A percentile compares a stretch with the other conserved stretches of the same genome.
phyloP scores from a whole-genome alignment of 345 rosid species.

The Populus tremula region DNA sequence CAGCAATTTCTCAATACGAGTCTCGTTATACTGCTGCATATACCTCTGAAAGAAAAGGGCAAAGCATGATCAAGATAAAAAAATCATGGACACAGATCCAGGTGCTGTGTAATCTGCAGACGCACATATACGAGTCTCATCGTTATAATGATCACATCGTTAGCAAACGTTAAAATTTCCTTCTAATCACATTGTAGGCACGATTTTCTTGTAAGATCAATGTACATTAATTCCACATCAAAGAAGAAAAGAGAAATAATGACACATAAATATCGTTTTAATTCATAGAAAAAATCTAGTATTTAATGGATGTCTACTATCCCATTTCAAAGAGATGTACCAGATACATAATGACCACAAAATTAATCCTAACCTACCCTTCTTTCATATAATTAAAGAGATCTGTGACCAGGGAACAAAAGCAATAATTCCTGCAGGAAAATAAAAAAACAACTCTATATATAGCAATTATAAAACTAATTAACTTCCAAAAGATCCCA shows the following conservation, averaged over 20 bases:
- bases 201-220: neutral
- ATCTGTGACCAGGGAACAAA: neutral
- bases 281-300: neutral
- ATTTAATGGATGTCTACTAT: neutral
- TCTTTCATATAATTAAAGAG: neutral
- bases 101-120: neutral
- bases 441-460: neutral
- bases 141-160: neutral
- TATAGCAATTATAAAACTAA: neutral
- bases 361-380: neutral
- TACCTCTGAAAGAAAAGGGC: constrained; percentile 56
- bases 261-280: neutral
- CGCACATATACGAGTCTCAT: neutral
- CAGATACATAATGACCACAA: neutral
- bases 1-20: neutral
- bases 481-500: neutral
- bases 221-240: neutral
- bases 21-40: constrained; percentile 78
- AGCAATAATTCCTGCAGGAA: neutral
- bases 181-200: neutral
- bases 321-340: neutral
- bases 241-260: neutral
- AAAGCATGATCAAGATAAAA: neutral
- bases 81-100: no score
- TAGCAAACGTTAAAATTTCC: neutral